Evolutionary conservation across 305 asterid species (phyloP).

Genomic region (Fraxinus dipetala): DNA sequence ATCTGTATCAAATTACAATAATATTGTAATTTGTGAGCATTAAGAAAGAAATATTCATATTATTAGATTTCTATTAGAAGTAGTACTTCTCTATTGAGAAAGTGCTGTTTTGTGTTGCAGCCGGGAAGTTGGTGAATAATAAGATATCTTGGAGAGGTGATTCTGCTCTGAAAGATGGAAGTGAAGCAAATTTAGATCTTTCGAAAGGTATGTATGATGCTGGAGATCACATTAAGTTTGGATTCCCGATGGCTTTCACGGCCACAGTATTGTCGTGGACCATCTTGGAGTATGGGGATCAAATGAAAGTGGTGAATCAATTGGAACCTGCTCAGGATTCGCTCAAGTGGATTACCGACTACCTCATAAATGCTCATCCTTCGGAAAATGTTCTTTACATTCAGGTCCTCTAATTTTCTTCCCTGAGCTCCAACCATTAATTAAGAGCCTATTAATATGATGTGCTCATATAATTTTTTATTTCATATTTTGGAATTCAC

Average conservation of each 20-base stretch:
- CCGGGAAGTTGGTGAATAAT: conserved; percentile 70
- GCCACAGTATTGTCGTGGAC: conserved; percentile 91
- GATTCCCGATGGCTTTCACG: conserved; percentile 93
- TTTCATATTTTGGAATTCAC: background rate
- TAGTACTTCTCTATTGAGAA: background rate
- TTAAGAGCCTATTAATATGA: background rate
- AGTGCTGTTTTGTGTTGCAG: conserved; percentile 42
- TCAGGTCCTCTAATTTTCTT: conserved; percentile 48
- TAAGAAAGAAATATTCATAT: background rate
- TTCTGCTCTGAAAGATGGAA: conserved; percentile 77
- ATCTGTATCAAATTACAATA: background rate
- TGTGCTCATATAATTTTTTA: background rate
- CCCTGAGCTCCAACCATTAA: background rate
- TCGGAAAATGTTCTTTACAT: conserved; percentile 66
- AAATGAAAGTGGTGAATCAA: conserved; percentile 66
- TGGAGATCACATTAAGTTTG: conserved; percentile 91
- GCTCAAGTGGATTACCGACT: conserved; percentile 87
- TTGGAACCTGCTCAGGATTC: conserved; percentile 69
- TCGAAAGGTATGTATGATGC: conserved; percentile 96
- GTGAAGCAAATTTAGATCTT: conserved; percentile 67
- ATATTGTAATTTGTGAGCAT: background rate
- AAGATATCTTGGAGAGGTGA: conserved; percentile 84
- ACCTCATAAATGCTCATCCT: conserved; percentile 75
- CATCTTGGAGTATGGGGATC: conserved; percentile 93
- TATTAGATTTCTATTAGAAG: background rate